Evolutionary conservation across 768 basidiomycete genomes (phyloP), one percentile per base, ranked within the genome.

Genomic region (Tricholoma bakamatsutake): DNA sequence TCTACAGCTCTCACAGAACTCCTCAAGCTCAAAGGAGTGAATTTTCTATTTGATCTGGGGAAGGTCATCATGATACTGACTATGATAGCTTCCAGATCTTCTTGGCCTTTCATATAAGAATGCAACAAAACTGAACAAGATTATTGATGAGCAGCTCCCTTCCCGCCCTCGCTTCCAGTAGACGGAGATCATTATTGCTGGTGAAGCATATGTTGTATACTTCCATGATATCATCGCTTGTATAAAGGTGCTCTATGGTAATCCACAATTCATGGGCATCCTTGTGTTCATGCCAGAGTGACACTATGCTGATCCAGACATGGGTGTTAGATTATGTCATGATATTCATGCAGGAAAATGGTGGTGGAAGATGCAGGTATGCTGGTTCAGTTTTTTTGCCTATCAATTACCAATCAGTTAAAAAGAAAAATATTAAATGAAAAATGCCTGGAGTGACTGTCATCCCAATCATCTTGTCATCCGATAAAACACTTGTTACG

Each of bases 321-420:
- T 63, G 11, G 66, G 37, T 0, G 39, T 54, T 0, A 57, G 69
- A 0, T 15, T 76, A 0, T 78, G 69, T 54, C 64, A 70, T 58
- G 77, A 80, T 50, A 72, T 79, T 69, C 67, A 77, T 47, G 80
- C 76, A 0, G 77, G 73, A 0, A 69, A 73, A 43, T 81, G 80
- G 80, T 80, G 79, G 80, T 80, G 78, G 78, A 46, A 46, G 5
- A 73, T 68, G 0, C 80, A 80, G 68, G 79, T 79, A 58, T 12
- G 3, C 72, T 62, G 15, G 45, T 31, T 7, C 11, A 34, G 11
- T 43, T 33, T 40, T 12, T 5, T 15, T 5, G 34, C 24, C 34
- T 33, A 27, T 17, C 6, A 10, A 45, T 45, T 18, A 17, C 33
- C 18, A 9, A 21, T n/a, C 21, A 24, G 21, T 24, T 24, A 24